Conservation (phyloP, 1,139 yeast species). For the Saccharomycopsis hybrid region DNA sequence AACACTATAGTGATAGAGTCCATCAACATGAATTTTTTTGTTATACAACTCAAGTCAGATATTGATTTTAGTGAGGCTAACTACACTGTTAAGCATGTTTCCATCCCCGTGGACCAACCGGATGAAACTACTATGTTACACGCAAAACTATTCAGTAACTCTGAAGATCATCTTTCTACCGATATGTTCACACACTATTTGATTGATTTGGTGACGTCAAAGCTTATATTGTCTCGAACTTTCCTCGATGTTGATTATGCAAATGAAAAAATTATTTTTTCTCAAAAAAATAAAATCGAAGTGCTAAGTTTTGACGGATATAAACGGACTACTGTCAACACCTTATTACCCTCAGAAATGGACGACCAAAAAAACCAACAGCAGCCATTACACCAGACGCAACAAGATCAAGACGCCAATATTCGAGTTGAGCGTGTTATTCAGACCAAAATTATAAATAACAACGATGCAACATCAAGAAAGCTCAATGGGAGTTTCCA, state of each 20-base stretch:
- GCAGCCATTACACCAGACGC: too few species aligned
- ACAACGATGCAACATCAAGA: conserved; percentile 3
- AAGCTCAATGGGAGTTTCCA: background rate
- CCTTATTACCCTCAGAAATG: background rate
- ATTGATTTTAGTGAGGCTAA: too few species aligned
- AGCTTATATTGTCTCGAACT: background rate
- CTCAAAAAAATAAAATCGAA: background rate
- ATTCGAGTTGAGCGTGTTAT: conserved; percentile 4
- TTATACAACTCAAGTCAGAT: too few species aligned
- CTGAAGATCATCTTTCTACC: background rate
- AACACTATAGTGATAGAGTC: conserved; percentile 12
- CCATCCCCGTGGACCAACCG: too few species aligned
- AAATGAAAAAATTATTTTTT: conserved; percentile 7
- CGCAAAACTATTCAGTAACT: conserved; percentile 2
- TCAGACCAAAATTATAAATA: conserved; percentile 15
- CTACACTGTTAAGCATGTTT: too few species aligned
- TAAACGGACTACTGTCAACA: background rate
- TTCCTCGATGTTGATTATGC: conserved; percentile 14
- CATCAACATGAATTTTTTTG: conserved; percentile 6
- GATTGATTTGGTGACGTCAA: background rate
- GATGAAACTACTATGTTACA: background rate
- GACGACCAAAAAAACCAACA: background rate
- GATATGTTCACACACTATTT: conserved; percentile 2
- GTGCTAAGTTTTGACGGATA: conserved; percentile 5
- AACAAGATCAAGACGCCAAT: background rate